Evolutionary conservation across 495 filamentous ascomycete genomes (phyloP).

Genomic region (Aspergillus incahuasiensis): DNA sequence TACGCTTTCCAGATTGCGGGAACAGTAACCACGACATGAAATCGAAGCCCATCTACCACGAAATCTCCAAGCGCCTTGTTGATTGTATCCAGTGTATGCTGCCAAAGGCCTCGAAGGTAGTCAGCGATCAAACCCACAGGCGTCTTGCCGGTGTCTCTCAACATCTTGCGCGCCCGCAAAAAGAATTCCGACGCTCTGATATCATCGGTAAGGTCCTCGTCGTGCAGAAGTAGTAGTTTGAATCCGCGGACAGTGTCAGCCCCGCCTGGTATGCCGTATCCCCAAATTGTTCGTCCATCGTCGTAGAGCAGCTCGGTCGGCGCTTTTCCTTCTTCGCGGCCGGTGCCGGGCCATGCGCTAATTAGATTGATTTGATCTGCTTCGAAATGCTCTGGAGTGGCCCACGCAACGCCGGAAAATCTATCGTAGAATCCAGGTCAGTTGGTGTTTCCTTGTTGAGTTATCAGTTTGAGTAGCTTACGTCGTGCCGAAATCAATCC

Average conservation of each 20-base stretch:
- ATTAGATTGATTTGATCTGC: constrained; percentile 7
- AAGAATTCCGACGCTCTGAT: constrained; percentile 2
- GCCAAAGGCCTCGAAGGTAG: constrained; percentile 2
- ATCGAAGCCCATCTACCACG: constrained; percentile 4
- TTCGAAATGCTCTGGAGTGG: constrained; percentile 3
- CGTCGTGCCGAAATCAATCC: constrained; percentile 7
- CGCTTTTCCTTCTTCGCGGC: constrained; percentile 8
- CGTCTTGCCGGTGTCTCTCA: background rate
- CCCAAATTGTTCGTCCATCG: constrained; percentile 2
- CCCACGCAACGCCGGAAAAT: constrained; percentile 8
- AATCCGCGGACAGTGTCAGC: constrained; percentile 6
- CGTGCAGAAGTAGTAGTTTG: constrained; percentile 2
- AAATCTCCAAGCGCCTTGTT: constrained; percentile 1
- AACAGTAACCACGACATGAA: constrained; percentile 9
- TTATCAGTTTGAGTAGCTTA: background rate
- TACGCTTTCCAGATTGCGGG: constrained; percentile 10
- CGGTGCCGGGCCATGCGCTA: constrained; percentile 5
- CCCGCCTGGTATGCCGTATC: constrained; percentile 5
- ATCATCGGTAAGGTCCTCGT: constrained; percentile 2
- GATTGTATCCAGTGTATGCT: constrained; percentile 4
- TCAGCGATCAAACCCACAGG: constrained; percentile 1
- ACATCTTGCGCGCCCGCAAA: background rate
- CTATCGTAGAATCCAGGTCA: background rate
- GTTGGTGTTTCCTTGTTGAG: background rate
- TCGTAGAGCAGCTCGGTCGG: constrained; percentile 8